These are phyloP conservation scores for Chlamydomonas sp. DNA, from an alignment of 139 green algal genomes.

Conservation along the genomic window DNA sequence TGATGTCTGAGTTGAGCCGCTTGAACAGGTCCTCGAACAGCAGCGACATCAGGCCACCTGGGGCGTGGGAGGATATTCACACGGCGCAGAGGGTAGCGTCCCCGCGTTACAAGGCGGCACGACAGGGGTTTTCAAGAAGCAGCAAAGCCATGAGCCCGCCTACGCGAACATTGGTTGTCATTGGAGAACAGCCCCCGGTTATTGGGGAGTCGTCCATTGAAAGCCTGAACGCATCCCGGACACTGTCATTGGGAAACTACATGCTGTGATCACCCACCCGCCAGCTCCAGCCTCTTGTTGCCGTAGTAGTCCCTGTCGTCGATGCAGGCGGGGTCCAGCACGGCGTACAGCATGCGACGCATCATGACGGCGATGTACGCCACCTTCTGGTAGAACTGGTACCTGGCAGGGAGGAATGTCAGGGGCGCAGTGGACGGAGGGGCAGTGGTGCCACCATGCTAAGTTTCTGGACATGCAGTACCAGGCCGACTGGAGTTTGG, in stretches of 20 bases:
- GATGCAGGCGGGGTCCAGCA: conserved; percentile 88
- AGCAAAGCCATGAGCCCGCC: too few relatives aligned
- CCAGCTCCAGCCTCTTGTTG: conserved; percentile 99
- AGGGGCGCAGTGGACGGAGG: not conserved
- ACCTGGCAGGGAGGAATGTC: not conserved
- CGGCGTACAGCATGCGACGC: conserved; percentile 91
- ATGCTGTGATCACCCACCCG: conserved; percentile 61
- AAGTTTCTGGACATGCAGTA: too few relatives aligned
- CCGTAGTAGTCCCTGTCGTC: conserved; percentile 99
- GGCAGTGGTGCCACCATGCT: not conserved
- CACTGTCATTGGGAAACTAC: too few relatives aligned
- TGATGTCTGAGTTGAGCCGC: conserved; percentile 90
- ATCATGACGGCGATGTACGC: conserved; percentile 95
- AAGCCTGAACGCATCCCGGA: too few relatives aligned
- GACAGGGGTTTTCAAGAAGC: too few relatives aligned
- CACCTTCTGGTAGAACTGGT: conserved; percentile 50
- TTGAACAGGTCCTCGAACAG: conserved; percentile 99
- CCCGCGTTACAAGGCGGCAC: too few relatives aligned
- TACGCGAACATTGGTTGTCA: too few relatives aligned
- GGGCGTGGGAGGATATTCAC: not conserved
- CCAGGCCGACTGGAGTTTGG: too few relatives aligned
- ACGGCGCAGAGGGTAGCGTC: too few relatives aligned
- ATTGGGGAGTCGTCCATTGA: too few relatives aligned
- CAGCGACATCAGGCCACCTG: conserved; percentile 93
- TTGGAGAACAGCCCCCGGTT: too few relatives aligned